These are phyloP conservation scores for Erythrophleum ivorense DNA, from an alignment of 331 rosid species.

Conservation along the genomic window DNA sequence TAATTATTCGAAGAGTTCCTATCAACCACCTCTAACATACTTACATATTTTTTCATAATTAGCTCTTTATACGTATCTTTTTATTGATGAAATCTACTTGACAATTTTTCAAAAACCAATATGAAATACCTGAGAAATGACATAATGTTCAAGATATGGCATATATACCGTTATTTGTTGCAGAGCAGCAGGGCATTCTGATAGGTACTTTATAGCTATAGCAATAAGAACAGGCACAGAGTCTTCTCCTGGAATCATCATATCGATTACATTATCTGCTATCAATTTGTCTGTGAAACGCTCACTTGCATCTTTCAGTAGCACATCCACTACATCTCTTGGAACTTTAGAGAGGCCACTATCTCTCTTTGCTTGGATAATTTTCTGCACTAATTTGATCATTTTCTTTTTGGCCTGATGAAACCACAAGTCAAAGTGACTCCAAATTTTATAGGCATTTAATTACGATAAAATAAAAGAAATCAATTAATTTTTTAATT, in stretches of 20 bases:
- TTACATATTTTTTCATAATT: neutral
- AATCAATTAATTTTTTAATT: neutral
- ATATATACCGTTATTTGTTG: conserved; percentile 74
- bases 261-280: conserved; percentile 92
- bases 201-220: conserved; percentile 79
- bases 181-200: conserved; percentile 84
- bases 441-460: neutral
- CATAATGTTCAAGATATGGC: neutral
- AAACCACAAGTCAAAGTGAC: neutral
- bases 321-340: conserved; percentile 84
- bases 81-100: neutral
- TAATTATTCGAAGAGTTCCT: neutral
- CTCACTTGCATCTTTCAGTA: conserved; percentile 75
- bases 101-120: neutral
- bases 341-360: conserved; percentile 51
- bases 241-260: conserved; percentile 99
- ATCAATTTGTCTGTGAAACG: conserved; percentile 73
- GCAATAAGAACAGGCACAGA: conserved; percentile 97
- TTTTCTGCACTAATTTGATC: conserved; percentile 43
- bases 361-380: conserved; percentile 59
- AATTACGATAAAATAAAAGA: neutral
- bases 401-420: conserved; percentile 24
- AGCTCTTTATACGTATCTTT: neutral
- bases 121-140: neutral
- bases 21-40: neutral